These are phyloP conservation scores for Colletotrichum theobromicola DNA, from an alignment of 2,329 filamentous ascomycete genomes.

Conservation along the genomic window DNA sequence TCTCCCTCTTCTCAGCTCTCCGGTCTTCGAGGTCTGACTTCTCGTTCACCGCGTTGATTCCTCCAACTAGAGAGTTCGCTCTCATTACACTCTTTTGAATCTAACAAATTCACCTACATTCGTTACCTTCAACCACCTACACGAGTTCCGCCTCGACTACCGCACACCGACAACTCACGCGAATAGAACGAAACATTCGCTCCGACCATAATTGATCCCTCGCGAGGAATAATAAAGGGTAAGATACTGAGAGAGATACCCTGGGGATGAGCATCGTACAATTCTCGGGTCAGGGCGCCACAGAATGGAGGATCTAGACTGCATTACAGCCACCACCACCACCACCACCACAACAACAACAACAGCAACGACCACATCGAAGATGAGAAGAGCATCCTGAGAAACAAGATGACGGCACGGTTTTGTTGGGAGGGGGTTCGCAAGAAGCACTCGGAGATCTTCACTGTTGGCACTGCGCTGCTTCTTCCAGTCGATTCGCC, in stretches of 20 bases:
- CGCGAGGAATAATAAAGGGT: constrained; percentile 7
- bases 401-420: background rate
- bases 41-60: constrained; percentile 20
- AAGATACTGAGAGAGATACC: background rate
- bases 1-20: constrained; percentile 17
- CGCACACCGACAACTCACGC: background rate
- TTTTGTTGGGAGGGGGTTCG: background rate
- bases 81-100: constrained; percentile 24
- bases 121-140: constrained; percentile 8
- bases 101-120: constrained; percentile 12
- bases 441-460: background rate
- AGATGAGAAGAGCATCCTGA: background rate
- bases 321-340: background rate
- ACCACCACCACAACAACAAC: background rate
- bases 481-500: background rate
- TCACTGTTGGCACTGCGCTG: background rate
- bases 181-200: background rate
- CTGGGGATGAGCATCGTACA: background rate
- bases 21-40: constrained; percentile 17
- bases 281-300: background rate
- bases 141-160: constrained; percentile 3
- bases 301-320: background rate
- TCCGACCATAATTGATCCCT: background rate
- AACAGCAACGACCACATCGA: background rate
- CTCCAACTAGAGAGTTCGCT: constrained; percentile 23